Percentiles rank a stretch among this genome's conserved stretches.
These are phyloP conservation scores for Leishmania major DNA, from an alignment of 208 protist species.

Conservation along the genomic window DNA sequence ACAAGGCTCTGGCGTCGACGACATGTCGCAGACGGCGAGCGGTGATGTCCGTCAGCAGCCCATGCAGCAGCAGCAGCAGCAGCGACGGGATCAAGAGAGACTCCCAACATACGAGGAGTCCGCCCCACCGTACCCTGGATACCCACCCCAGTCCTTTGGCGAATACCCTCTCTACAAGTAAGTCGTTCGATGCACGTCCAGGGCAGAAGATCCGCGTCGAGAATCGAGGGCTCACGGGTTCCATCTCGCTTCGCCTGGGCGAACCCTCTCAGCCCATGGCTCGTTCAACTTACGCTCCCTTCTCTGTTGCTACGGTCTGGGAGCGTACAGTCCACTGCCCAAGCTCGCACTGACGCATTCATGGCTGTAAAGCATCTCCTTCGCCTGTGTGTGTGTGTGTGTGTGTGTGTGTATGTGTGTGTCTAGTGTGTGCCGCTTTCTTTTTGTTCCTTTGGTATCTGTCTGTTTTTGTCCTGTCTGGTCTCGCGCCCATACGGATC, in stretches of 20 bases:
- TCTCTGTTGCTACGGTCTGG: not conserved
- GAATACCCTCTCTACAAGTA: conserved; percentile 2
- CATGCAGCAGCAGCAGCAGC: conserved; percentile 6
- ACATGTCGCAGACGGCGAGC: not conserved
- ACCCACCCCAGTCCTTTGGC: not conserved
- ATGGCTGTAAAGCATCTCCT: not conserved
- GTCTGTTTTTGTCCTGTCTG: not conserved
- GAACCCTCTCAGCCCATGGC: not conserved
- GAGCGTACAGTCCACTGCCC: not conserved
- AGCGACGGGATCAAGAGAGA: conserved; percentile 4
- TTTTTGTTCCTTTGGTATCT: too few relatives aligned
- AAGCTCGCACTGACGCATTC: not conserved
- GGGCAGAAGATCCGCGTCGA: not conserved
- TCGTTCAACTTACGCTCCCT: not conserved
- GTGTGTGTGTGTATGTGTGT: not conserved
- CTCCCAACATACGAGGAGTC: conserved; percentile 19
- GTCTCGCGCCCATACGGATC: not conserved
- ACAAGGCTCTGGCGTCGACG: not conserved
- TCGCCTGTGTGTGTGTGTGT: not conserved
- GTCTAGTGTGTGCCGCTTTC: not conserved
- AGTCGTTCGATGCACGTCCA: not conserved
- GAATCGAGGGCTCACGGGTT: not conserved
- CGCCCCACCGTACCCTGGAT: not conserved
- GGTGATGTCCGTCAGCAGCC: not conserved
- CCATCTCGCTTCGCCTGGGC: not conserved